Evolutionary conservation across 2,329 filamentous ascomycete genomes (phyloP).

Genomic region (Sporothrix euskadiensis): DNA sequence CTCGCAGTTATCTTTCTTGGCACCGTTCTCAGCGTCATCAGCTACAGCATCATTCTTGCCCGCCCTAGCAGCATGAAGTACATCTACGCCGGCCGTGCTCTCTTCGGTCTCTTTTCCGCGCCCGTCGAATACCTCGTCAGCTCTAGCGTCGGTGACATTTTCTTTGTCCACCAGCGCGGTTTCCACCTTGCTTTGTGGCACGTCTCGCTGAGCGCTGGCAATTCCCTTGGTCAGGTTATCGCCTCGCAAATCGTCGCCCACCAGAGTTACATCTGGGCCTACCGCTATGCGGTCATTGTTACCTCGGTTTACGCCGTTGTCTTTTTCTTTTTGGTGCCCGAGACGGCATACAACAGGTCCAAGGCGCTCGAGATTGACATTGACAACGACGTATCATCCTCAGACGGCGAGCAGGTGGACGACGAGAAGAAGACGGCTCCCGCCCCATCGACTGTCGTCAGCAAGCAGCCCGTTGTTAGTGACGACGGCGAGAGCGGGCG

Average conservation of each 20-base stretch:
- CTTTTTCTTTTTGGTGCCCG: conserved; percentile 46
- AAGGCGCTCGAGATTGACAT: conserved; percentile 20
- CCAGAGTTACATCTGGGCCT: conserved; percentile 18
- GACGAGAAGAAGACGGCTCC: not conserved
- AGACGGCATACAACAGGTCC: conserved; percentile 42
- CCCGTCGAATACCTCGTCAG: conserved; percentile 42
- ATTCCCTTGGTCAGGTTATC: conserved; percentile 22
- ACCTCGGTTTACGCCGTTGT: conserved; percentile 39
- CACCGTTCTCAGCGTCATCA: conserved; percentile 36
- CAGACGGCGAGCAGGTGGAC: not conserved
- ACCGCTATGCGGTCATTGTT: conserved; percentile 2
- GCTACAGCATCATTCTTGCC: conserved; percentile 31
- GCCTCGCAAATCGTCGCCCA: conserved; percentile 13
- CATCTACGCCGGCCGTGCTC: conserved; percentile 32
- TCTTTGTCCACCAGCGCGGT: conserved; percentile 56
- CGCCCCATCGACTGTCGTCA: not conserved
- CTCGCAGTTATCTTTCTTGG: conserved; percentile 39
- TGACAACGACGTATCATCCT: not conserved
- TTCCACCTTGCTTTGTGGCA: conserved; percentile 38
- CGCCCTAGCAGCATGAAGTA: conserved; percentile 31
- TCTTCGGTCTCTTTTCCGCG: conserved; percentile 37
- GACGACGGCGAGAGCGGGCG: not conserved
- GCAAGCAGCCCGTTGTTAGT: not conserved
- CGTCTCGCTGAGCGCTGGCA: conserved; percentile 14
- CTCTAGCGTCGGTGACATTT: conserved; percentile 55